Percentiles rank a stretch among this genome's conserved stretches.
Evolutionary conservation across 106 monocot genomes (phyloP).

Genomic region (Phalaenopsis equestris): DNA sequence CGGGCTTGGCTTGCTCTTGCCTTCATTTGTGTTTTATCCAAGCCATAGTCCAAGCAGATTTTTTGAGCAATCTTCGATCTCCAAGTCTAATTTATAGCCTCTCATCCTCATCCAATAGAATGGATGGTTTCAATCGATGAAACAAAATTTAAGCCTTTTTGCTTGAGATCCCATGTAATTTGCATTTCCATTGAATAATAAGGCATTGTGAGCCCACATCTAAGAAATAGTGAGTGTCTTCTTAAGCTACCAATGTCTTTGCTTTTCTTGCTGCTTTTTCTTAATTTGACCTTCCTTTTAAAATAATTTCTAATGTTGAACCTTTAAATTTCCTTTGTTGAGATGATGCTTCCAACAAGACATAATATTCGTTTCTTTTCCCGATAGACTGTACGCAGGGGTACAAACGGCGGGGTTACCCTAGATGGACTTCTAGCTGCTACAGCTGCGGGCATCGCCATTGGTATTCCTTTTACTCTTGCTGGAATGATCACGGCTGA

Average conservation of each 20-base stretch:
- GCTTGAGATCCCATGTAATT: neutral
- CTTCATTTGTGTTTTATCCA: too few species aligned
- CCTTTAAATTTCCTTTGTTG: neutral
- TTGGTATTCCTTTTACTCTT: slow-evolving; percentile 56
- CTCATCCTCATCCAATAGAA: neutral
- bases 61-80: too few species aligned
- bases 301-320: neutral
- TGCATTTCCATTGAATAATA: neutral
- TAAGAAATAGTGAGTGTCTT: neutral
- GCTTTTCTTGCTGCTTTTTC: neutral
- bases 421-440: slow-evolving; percentile 61
- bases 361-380: neutral
- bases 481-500: slow-evolving; percentile 46
- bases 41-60: too few species aligned
- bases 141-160: neutral
- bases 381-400: slow-evolving; percentile 66
- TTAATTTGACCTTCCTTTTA: neutral
- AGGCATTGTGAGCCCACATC: too few species aligned
- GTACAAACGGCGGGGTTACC: slow-evolving; percentile 90
- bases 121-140: neutral
- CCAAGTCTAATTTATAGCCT: too few species aligned
- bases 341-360: too few species aligned
- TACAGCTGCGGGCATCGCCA: slow-evolving; percentile 58
- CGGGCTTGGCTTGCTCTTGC: too few species aligned
- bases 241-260: too few species aligned